Conservation (phyloP, 164 flowering plant genomes). For the Cinnamomum chago region DNA sequence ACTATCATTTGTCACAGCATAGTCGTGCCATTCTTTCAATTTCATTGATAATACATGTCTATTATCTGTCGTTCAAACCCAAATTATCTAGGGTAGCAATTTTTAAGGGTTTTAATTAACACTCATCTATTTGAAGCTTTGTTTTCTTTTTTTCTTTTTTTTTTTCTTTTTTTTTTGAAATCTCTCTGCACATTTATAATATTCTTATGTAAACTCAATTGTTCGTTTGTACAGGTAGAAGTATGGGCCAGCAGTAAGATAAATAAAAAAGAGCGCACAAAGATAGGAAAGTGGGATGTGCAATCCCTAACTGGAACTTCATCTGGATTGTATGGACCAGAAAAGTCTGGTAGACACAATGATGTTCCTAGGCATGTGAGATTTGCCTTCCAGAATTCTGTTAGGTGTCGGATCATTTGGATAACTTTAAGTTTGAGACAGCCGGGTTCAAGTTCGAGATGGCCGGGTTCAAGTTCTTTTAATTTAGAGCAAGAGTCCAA, state of each 20-base stretch:
- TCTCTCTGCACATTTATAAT: background rate
- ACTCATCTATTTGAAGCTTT: background rate
- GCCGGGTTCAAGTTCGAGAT: slow-evolving; percentile 46
- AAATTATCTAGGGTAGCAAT: too few relatives aligned
- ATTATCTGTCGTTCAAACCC: too few relatives aligned
- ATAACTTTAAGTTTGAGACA: slow-evolving; percentile 62
- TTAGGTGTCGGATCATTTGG: slow-evolving; percentile 91
- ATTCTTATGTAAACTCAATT: background rate
- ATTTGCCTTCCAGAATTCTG: slow-evolving; percentile 68
- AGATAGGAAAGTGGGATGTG: slow-evolving; percentile 88
- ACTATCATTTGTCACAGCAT: too few relatives aligned
- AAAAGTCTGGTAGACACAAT: slow-evolving; percentile 32
- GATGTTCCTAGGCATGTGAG: slow-evolving; percentile 68
- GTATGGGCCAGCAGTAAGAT: slow-evolving; percentile 92
- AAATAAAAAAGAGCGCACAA: slow-evolving; percentile 74
- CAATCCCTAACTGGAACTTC: slow-evolving; percentile 61
- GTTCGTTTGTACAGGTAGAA: slow-evolving; percentile 60
- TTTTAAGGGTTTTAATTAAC: too few relatives aligned
- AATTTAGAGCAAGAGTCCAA: slow-evolving; percentile 57
- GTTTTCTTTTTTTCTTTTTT: background rate
- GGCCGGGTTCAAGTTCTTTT: slow-evolving; percentile 67
- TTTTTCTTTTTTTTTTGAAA: background rate
- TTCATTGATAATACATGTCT: too few relatives aligned
- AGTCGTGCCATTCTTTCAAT: too few relatives aligned
- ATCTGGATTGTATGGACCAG: slow-evolving; percentile 71